Evolutionary conservation across 768 basidiomycete genomes (phyloP), one percentile per base, ranked within the genome.

Genomic region (Mycena galopus): DNA sequence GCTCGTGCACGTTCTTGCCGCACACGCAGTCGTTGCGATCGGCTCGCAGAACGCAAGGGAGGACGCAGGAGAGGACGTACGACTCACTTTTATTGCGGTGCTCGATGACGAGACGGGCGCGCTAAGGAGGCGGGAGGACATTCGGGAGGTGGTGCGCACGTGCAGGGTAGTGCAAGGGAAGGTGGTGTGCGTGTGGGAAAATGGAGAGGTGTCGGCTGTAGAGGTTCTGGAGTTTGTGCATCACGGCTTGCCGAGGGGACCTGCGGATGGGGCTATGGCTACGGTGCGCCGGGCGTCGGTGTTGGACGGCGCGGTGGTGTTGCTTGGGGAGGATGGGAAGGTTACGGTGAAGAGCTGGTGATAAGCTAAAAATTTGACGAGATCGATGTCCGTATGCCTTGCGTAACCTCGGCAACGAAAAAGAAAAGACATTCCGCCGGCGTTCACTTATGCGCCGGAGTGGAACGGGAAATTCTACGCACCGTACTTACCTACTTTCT

Each of bases 31-130:
- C 25, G 50, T 65, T 55, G 63, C 51, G 51, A 65, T 65, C 51
- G 63, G 63, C 32, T 53, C 63, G 63, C 63, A 65, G 63, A 65
- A 65, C 63, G 51, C 63, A 35, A 65, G 63, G 51, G 63, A 65
- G 51, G 51, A 65, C 63, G 63, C 63, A 27, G 63, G 51, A n/a
- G 14, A 55, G 35, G 35, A 55, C 63, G 35, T 65, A 23, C 32
- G 30, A 17, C 50, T 65, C 35, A 53, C 63, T 25, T 65, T 65
- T 55, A 32, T 65, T 55, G 63, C 63, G 51, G 63, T 65, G 50
- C 63, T 65, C 33, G 63, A 65, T 65, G 63, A 65, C 51, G 50
- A 55, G 25, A 65, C 63, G 32, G 63, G 63, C 33, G 63, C 47
- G 51, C 63, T 65, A 23, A 53, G 32, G 51, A 51, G 47, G 35